Conservation (phyloP, 768 basidiomycete species). For the Macrocybe gigantea region DNA sequence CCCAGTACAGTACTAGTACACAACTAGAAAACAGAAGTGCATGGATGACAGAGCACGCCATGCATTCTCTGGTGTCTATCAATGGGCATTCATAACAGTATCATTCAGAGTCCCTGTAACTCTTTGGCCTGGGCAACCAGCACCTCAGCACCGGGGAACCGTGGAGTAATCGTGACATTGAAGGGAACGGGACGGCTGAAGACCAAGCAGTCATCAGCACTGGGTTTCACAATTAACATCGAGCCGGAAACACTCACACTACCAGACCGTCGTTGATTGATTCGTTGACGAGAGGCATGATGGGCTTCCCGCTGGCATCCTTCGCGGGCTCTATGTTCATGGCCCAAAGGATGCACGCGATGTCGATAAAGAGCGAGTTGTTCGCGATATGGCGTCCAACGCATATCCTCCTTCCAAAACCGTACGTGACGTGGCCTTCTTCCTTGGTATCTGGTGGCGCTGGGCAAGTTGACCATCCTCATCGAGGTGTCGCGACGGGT, state of each 20-base stretch:
- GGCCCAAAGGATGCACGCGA: slow-evolving; percentile 20
- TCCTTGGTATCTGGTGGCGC: slow-evolving; percentile 9
- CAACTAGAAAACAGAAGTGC: too few species aligned
- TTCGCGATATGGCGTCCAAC: slow-evolving; percentile 27
- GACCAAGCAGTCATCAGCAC: neutral
- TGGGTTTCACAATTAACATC: neutral
- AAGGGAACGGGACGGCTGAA: neutral
- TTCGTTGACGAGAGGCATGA: neutral
- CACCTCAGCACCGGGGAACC: neutral
- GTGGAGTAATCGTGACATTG: neutral
- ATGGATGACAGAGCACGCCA: too few species aligned
- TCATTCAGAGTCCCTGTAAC: too few species aligned
- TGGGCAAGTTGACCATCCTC: slow-evolving; percentile 2
- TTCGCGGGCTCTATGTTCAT: slow-evolving; percentile 7
- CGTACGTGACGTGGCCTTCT: slow-evolving; percentile 18
- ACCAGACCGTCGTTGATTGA: slow-evolving; percentile 1
- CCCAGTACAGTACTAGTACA: too few species aligned
- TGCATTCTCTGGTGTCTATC: too few species aligned
- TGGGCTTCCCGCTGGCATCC: neutral
- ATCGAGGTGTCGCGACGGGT: neutral
- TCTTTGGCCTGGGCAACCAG: too few species aligned
- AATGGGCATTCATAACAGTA: too few species aligned
- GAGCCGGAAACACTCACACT: neutral
- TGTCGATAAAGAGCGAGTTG: slow-evolving; percentile 24
- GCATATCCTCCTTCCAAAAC: slow-evolving; percentile 26